Percentiles rank a stretch among this genome's conserved stretches.
phyloP scores from a whole-genome alignment of 208 protist genomes.

The Balamuthia mandrillaris region DNA sequence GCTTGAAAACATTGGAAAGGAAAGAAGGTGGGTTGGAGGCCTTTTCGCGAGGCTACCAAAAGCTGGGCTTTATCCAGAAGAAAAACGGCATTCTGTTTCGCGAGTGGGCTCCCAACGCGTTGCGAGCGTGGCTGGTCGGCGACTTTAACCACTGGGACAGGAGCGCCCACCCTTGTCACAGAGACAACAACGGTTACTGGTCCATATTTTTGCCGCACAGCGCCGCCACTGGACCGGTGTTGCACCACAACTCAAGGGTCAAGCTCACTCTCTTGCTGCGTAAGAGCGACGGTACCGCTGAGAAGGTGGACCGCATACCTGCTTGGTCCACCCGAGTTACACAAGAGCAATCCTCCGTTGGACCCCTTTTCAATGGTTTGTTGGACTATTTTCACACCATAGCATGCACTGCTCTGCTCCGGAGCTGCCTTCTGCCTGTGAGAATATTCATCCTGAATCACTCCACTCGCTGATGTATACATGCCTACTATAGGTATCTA shows the following conservation, averaged over 20 bases:
- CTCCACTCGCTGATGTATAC: background rate
- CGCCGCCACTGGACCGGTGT: slow-evolving; percentile 42
- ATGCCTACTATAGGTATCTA: slow-evolving; percentile 47
- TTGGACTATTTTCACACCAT: background rate
- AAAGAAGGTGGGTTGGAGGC: slow-evolving; percentile 58
- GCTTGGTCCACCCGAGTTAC: slow-evolving; percentile 58
- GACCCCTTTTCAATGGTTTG: background rate
- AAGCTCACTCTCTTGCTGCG: slow-evolving; percentile 31
- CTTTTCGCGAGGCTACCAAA: slow-evolving; percentile 61
- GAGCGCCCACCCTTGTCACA: slow-evolving; percentile 9
- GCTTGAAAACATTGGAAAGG: too few species aligned
- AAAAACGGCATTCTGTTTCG: slow-evolving; percentile 54
- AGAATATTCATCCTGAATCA: background rate
- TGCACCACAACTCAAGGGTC: slow-evolving; percentile 60
- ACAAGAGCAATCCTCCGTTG: slow-evolving; percentile 51
- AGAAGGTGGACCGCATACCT: slow-evolving; percentile 60
- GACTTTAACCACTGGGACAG: slow-evolving; percentile 77
- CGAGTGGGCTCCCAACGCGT: slow-evolving; percentile 68
- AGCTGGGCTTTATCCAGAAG: slow-evolving; percentile 56
- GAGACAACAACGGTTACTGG: slow-evolving; percentile 68
- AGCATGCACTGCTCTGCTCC: background rate
- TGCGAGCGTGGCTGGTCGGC: slow-evolving; percentile 57
- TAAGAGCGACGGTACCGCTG: background rate
- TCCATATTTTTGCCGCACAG: slow-evolving; percentile 58
- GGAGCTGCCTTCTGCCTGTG: too few species aligned